These are phyloP conservation scores for Psilocybe tampanensis DNA, from an alignment of 768 basidiomycete species.

Conservation along the genomic window DNA sequence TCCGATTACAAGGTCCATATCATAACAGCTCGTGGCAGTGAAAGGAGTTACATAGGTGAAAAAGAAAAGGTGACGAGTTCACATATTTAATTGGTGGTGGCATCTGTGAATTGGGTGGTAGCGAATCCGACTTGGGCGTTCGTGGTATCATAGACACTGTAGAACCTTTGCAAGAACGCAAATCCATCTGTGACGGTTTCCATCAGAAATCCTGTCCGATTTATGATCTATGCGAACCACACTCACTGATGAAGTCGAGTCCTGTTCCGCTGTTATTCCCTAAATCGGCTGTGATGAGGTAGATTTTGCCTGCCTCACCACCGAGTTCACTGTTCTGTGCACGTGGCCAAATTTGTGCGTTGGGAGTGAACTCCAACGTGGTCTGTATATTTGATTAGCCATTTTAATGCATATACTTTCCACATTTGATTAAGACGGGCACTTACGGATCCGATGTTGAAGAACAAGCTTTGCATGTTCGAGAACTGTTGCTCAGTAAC, in stretches of 20 bases:
- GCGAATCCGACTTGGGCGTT: slow-evolving; percentile 41
- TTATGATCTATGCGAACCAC: background rate
- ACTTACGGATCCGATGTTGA: slow-evolving; percentile 49
- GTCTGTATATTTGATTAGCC: slow-evolving; percentile 26
- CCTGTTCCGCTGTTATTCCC: slow-evolving; percentile 51
- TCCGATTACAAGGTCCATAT: too few species aligned
- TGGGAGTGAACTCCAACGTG: slow-evolving; percentile 53
- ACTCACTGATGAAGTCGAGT: slow-evolving; percentile 63
- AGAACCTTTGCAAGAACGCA: slow-evolving; percentile 62
- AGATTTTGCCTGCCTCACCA: slow-evolving; percentile 51
- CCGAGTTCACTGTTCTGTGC: slow-evolving; percentile 52
- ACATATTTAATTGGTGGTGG: slow-evolving; percentile 34
- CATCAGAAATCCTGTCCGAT: background rate
- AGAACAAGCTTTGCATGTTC: slow-evolving; percentile 52
- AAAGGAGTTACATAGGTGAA: too few species aligned
- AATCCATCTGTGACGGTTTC: slow-evolving; percentile 46
- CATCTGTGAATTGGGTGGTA: slow-evolving; percentile 36
- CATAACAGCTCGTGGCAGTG: too few species aligned
- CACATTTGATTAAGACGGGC: too few species aligned
- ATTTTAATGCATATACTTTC: background rate
- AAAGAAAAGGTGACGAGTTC: background rate
- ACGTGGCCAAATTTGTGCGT: slow-evolving; percentile 71
- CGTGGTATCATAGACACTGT: slow-evolving; percentile 52
- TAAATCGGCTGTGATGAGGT: slow-evolving; percentile 54
- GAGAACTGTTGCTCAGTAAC: slow-evolving; percentile 51